These are phyloP conservation scores for Pleurotus pulmonarius DNA, from an alignment of 768 basidiomycete species.

Conservation along the genomic window DNA sequence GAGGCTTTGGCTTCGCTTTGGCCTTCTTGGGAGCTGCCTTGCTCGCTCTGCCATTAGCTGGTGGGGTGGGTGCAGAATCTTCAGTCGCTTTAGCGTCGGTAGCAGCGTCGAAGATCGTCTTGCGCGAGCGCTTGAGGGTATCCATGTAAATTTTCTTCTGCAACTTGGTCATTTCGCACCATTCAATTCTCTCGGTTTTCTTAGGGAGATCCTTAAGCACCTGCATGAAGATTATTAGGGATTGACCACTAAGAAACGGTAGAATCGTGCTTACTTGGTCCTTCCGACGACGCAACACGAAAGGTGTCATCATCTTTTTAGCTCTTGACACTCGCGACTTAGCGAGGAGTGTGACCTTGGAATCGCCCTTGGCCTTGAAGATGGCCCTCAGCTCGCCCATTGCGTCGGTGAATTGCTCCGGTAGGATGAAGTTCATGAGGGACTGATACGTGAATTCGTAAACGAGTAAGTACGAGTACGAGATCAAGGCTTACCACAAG, in stretches of 20 bases:
- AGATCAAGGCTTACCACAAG: constrained; percentile 60
- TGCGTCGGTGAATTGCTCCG: constrained; percentile 78
- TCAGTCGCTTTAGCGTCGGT: constrained; percentile 21
- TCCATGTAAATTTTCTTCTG: constrained; percentile 86
- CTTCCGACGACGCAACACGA: constrained; percentile 94
- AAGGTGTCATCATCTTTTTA: constrained; percentile 99
- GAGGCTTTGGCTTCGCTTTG: constrained; percentile 32
- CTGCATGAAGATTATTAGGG: constrained; percentile 29
- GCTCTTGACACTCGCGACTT: constrained; percentile 92
- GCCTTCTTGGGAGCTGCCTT: constrained; percentile 42
- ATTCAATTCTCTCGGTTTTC: constrained; percentile 90
- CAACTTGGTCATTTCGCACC: constrained; percentile 87
- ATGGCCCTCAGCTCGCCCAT: constrained; percentile 84
- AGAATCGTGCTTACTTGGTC: constrained; percentile 59
- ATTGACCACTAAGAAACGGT: not conserved
- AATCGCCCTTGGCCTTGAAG: constrained; percentile 96
- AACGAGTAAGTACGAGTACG: not conserved
- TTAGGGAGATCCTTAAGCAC: constrained; percentile 91
- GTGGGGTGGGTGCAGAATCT: constrained; percentile 15
- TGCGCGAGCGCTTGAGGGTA: constrained; percentile 79
- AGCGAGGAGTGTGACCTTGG: constrained; percentile 82
- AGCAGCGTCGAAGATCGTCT: constrained; percentile 59
- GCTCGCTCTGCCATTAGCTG: constrained; percentile 18
- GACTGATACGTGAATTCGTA: constrained; percentile 52
- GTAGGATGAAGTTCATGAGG: constrained; percentile 95